Conservation (phyloP, 164 flowering plant species). For the Vitis riparia region DNA sequence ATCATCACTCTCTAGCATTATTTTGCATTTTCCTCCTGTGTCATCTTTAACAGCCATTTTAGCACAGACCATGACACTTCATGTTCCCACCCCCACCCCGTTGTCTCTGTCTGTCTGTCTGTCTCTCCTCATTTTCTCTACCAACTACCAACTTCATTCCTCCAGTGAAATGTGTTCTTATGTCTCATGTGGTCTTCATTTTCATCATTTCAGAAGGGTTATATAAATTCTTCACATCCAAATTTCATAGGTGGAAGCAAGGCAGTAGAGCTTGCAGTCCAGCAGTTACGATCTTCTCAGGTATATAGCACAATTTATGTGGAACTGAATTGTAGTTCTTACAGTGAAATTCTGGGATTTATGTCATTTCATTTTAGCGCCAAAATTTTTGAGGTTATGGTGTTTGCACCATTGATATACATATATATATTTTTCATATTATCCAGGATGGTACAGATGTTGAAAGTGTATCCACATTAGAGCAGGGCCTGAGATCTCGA, state of each 20-base stretch:
- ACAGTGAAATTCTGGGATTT: neutral
- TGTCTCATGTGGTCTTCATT: neutral
- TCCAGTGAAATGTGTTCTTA: neutral
- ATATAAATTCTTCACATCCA: constrained; percentile 58
- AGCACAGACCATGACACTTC: too few relatives aligned
- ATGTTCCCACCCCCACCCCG: too few relatives aligned
- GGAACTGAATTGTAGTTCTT: neutral
- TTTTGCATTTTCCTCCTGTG: too few relatives aligned
- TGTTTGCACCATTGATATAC: neutral
- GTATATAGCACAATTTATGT: constrained; percentile 13
- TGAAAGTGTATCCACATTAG: constrained; percentile 18
- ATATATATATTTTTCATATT: neutral
- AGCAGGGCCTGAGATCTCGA: constrained; percentile 20
- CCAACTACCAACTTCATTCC: too few relatives aligned
- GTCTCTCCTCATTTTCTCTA: too few relatives aligned
- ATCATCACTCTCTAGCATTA: too few relatives aligned
- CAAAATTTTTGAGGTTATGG: constrained; percentile 2
- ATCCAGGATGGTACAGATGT: constrained; percentile 22
- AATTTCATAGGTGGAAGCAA: constrained; percentile 56
- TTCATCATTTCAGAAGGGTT: constrained; percentile 42
- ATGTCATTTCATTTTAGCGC: neutral
- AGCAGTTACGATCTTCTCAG: constrained; percentile 30
- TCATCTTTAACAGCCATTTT: too few relatives aligned
- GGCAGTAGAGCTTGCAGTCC: constrained; percentile 50
- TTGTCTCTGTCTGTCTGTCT: too few relatives aligned